Evolutionary conservation across 2,329 filamentous ascomycete species (phyloP).

Genomic region (Talaromyces sp.): DNA sequence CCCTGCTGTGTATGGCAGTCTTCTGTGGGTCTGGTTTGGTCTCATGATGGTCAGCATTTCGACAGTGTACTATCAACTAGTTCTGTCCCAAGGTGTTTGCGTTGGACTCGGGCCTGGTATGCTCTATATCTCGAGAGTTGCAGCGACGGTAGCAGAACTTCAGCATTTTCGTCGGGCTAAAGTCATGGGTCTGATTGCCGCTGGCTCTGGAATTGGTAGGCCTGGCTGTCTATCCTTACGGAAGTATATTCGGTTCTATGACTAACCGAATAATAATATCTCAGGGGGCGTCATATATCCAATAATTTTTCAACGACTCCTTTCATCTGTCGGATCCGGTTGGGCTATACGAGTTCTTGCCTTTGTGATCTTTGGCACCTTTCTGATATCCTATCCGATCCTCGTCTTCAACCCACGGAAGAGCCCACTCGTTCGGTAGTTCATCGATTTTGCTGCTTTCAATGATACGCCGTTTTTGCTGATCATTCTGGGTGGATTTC

Average conservation of each 20-base stretch:
- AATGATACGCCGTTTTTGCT: constrained; percentile 44
- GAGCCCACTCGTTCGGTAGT: constrained; percentile 38
- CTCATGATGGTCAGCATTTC: constrained; percentile 52
- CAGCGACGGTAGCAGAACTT: not conserved
- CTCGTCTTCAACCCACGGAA: constrained; percentile 32
- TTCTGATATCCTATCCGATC: constrained; percentile 36
- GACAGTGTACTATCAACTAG: constrained; percentile 48
- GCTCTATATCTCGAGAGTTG: constrained; percentile 3
- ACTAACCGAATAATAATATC: not conserved
- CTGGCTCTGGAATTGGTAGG: constrained; percentile 1
- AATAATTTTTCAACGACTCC: constrained; percentile 40
- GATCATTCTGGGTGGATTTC: constrained; percentile 52
- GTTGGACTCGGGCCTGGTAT: constrained; percentile 43
- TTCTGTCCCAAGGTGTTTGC: constrained; percentile 49
- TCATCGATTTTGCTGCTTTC: constrained; percentile 42
- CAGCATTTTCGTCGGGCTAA: not conserved
- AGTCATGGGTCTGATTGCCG: not conserved
- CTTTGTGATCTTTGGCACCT: constrained; percentile 53
- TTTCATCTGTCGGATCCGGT: constrained; percentile 48
- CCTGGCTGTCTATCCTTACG: not conserved
- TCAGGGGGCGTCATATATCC: constrained; percentile 53
- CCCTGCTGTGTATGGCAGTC: constrained; percentile 41
- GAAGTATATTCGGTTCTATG: not conserved
- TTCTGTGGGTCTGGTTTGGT: constrained; percentile 47
- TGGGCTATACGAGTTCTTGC: constrained; percentile 60